These are phyloP conservation scores for Hibiscus syriacus DNA, from an alignment of 345 rosid species.

Conservation along the genomic window DNA sequence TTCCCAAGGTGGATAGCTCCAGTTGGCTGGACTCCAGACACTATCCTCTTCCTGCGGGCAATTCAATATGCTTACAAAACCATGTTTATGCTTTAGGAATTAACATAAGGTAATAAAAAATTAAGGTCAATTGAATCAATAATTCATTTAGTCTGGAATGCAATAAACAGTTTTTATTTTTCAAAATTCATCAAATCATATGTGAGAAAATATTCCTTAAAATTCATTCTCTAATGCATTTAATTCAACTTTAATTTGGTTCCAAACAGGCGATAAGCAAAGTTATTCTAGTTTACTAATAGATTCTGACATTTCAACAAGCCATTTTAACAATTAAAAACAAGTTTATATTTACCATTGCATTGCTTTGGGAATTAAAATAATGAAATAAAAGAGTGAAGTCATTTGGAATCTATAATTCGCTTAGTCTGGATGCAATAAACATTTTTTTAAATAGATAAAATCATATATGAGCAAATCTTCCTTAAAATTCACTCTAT, in stretches of 20 bases:
- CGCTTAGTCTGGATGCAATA: background rate
- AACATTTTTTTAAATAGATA: background rate
- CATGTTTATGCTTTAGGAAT: background rate
- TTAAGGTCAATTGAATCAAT: background rate
- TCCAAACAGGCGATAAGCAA: background rate
- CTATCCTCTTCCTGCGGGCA: constrained; percentile 60
- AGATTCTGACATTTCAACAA: background rate
- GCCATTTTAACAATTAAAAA: background rate
- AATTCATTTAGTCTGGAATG: background rate
- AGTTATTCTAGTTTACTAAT: background rate
- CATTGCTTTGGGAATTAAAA: background rate
- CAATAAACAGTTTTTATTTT: background rate
- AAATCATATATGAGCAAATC: no score
- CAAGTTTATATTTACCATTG: background rate
- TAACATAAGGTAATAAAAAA: background rate
- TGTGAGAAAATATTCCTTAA: background rate
- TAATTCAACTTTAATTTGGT: background rate
- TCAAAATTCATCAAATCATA: background rate
- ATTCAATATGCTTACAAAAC: background rate
- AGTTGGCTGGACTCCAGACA: constrained; percentile 92
- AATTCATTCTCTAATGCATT: background rate
- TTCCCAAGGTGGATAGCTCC: constrained; percentile 88
- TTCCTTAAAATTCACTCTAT: no score
- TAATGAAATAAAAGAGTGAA: background rate
- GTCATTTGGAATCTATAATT: background rate